These are phyloP conservation scores for Neonectria ditissima DNA, from an alignment of 2,329 filamentous ascomycete genomes.

Conservation along the genomic window DNA sequence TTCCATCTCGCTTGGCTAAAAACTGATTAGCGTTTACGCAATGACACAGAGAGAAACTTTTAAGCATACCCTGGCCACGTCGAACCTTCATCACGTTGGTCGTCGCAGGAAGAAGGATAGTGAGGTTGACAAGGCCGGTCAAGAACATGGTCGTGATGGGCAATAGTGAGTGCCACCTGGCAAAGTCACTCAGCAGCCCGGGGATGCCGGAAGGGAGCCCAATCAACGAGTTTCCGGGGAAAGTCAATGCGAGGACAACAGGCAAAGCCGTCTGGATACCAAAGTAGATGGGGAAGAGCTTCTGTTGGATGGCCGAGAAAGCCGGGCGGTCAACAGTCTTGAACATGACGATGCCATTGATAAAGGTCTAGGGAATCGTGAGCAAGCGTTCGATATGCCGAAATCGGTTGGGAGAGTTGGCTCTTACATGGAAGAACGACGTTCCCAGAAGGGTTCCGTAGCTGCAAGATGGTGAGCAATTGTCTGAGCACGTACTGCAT, in stretches of 20 bases:
- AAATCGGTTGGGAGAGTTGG: background rate
- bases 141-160: constrained; percentile 78
- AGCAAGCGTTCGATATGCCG: constrained; percentile 15
- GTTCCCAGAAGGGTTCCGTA: constrained; percentile 90
- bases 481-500: background rate
- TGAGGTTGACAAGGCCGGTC: constrained; percentile 77
- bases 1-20: constrained; percentile 85
- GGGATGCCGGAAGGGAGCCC: constrained; percentile 61
- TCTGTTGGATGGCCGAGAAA: constrained; percentile 84
- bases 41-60: background rate
- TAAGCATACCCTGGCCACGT: constrained; percentile 77
- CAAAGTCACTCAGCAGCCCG: constrained; percentile 70
- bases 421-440: constrained; percentile 81
- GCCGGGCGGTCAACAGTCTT: constrained; percentile 80
- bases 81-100: constrained; percentile 79
- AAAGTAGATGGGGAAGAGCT: constrained; percentile 91
- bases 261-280: constrained; percentile 82
- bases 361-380: constrained; percentile 71
- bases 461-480: constrained; percentile 58
- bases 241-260: constrained; percentile 80
- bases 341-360: constrained; percentile 80
- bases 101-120: constrained; percentile 80
- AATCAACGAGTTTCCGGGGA: constrained; percentile 71
- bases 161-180: constrained; percentile 72
- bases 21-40: constrained; percentile 28